A percentile compares a stretch with the other conserved stretches of the same genome.
phyloP scores from a whole-genome alignment of 768 basidiomycete genomes.

The Cyathus striatus region DNA sequence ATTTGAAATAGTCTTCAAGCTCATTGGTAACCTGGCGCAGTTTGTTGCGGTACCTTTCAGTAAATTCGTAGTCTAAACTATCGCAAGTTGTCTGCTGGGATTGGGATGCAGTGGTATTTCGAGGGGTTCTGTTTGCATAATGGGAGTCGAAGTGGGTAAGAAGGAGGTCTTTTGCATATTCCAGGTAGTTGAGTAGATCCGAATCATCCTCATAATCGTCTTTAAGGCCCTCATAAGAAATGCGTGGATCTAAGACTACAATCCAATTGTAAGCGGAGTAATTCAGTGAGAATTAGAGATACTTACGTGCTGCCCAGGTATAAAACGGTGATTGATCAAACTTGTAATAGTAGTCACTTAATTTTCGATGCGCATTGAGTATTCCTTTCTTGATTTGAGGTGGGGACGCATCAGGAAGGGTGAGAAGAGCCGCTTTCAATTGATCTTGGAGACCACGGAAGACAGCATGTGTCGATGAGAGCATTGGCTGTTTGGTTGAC shows the following conservation, averaged over 20 bases:
- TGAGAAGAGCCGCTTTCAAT: constrained; percentile 10
- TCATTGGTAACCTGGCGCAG: constrained; percentile 6
- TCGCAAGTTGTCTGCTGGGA: no score
- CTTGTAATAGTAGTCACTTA: constrained; percentile 24
- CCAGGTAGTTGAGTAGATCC: constrained; percentile 5
- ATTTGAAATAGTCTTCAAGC: constrained; percentile 16
- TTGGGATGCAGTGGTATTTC: background rate
- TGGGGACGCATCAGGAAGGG: constrained; percentile 10
- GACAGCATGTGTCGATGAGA: constrained; percentile 24
- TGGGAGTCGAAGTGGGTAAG: background rate
- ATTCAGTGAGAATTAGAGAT: no score
- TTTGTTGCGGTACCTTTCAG: background rate
- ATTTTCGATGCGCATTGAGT: constrained; percentile 20
- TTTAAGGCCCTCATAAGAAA: constrained; percentile 15
- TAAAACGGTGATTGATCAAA: constrained; percentile 25
- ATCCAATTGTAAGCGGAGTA: background rate
- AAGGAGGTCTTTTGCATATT: constrained; percentile 1
- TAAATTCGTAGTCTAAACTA: background rate
- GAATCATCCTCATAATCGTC: constrained; percentile 14
- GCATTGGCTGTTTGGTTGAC: constrained; percentile 20
- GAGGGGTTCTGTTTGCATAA: background rate
- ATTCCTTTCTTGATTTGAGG: constrained; percentile 15
- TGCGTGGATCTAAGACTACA: constrained; percentile 26
- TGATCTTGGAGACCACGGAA: constrained; percentile 26
- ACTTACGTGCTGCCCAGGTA: constrained; percentile 21